Conservation (phyloP, 1,139 yeast genomes). For the Suhomyces guaymorum region DNA sequence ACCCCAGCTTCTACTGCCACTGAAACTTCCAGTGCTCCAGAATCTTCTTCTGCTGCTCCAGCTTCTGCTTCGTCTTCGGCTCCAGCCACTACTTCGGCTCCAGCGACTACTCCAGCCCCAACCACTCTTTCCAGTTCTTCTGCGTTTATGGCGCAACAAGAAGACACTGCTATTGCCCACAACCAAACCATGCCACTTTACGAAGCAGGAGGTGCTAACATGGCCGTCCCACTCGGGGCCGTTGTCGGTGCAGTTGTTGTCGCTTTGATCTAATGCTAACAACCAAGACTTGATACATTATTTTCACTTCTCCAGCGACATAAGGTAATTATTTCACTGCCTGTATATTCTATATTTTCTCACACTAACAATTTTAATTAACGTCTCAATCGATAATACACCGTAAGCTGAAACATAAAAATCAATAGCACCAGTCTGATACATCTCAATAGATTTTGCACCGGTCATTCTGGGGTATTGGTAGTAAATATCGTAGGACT, state of each 20-base stretch:
- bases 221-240: constrained; percentile 36
- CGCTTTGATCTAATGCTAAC: constrained; percentile 30
- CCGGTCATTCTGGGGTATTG: too few species aligned
- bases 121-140: constrained; percentile 2
- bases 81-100: constrained; percentile 1
- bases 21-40: constrained; percentile 2
- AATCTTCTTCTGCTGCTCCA: constrained; percentile 11
- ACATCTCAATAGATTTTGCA: too few species aligned
- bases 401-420: too few species aligned
- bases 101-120: constrained; percentile 8
- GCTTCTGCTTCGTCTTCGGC: constrained; percentile 6
- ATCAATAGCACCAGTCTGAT: too few species aligned
- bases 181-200: constrained; percentile 8
- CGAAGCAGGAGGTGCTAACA: constrained; percentile 17
- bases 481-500: too few species aligned
- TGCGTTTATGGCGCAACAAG: not conserved
- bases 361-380: too few species aligned
- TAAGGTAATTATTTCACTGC: constrained; percentile 2
- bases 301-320: constrained; percentile 10
- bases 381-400: too few species aligned
- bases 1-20: constrained; percentile 9
- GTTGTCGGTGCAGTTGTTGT: constrained; percentile 37
- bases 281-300: not conserved
- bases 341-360: too few species aligned
- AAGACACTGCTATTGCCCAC: constrained; percentile 2